A percentile compares a stretch with the other conserved stretches of the same genome.
Evolutionary conservation across 192 early-diverging fungal species (phyloP).

Genomic region (Coemansia sp.): DNA sequence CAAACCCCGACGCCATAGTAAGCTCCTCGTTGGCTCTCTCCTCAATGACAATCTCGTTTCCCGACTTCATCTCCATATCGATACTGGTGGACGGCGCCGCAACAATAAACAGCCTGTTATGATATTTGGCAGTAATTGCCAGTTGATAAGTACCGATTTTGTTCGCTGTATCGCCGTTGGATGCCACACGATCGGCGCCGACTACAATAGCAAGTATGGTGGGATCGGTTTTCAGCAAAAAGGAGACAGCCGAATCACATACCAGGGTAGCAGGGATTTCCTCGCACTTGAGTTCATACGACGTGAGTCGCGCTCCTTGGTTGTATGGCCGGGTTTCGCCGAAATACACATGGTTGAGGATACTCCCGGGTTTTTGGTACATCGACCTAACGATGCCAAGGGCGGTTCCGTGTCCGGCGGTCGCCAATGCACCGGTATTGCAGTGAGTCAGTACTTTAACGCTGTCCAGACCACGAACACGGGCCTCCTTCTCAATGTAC

Average conservation of each 20-base stretch:
- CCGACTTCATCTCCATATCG: conserved; percentile 70
- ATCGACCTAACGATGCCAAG: conserved; percentile 89
- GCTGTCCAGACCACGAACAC: not conserved
- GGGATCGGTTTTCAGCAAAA: conserved; percentile 63
- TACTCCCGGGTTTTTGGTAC: conserved; percentile 37
- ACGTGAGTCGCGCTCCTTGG: conserved; percentile 92
- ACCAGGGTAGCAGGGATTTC: conserved; percentile 90
- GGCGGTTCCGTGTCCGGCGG: conserved; percentile 87
- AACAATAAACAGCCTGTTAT: conserved; percentile 87
- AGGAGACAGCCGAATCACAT: conserved; percentile 89
- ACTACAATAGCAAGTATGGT: conserved; percentile 85
- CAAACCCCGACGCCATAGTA: conserved; percentile 52
- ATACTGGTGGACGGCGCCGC: conserved; percentile 94
- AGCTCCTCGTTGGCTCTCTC: conserved; percentile 78
- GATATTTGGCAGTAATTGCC: conserved; percentile 85
- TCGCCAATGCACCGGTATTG: conserved; percentile 91
- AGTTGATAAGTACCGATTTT: conserved; percentile 99
- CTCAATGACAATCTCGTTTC: conserved; percentile 85
- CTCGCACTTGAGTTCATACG: conserved; percentile 92
- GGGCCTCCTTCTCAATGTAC: conserved; percentile 9
- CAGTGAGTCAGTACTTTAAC: conserved; percentile 88
- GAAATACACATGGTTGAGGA: conserved; percentile 80
- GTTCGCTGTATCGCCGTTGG: conserved; percentile 97
- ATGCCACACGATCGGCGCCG: conserved; percentile 94
- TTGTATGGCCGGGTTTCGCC: conserved; percentile 98